Evolutionary conservation across 257 asterid genomes (phyloP).

Genomic region (Galeopsis tetrahit): DNA sequence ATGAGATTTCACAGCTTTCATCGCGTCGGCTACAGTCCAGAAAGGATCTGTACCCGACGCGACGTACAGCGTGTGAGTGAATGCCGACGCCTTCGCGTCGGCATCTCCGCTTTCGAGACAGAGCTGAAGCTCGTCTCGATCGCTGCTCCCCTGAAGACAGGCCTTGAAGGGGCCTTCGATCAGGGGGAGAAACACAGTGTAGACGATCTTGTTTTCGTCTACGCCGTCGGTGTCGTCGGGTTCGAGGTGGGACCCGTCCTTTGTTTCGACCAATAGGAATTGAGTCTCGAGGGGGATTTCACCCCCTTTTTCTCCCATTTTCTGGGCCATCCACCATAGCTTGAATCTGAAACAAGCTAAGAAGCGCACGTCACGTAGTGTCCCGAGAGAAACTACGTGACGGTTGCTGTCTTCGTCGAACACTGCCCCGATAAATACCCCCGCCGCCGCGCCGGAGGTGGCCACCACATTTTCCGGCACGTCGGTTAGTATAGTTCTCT

Average conservation of each 20-base stretch:
- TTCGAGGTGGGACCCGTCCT: conserved; percentile 55
- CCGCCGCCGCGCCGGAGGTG: conserved; percentile 53
- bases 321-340: conserved; percentile 96
- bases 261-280: conserved; percentile 66
- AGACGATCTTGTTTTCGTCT: conserved; percentile 46
- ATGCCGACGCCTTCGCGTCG: conserved; percentile 40
- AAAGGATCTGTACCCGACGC: conserved; percentile 75
- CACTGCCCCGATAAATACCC: conserved; percentile 53
- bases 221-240: conserved; percentile 45
- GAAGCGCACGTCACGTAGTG: conserved; percentile 63
- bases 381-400: conserved; percentile 53
- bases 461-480: conserved; percentile 57
- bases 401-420: conserved; percentile 49
- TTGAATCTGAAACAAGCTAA: conserved; percentile 84
- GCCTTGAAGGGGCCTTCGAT: conserved; percentile 77
- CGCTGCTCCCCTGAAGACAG: conserved; percentile 66
- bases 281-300: conserved; percentile 85
- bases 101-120: conserved; percentile 79
- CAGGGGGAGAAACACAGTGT: conserved; percentile 71
- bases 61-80: conserved; percentile 62
- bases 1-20: conserved; percentile 58
- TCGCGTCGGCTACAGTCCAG: conserved; percentile 56
- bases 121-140: conserved; percentile 60
- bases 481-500: conserved; percentile 41
- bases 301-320: conserved; percentile 77